Evolutionary conservation across 1,284 basidiomycete species (phyloP), one percentile per base, ranked within the genome.

Genomic region (Cryptococcus sp.): DNA sequence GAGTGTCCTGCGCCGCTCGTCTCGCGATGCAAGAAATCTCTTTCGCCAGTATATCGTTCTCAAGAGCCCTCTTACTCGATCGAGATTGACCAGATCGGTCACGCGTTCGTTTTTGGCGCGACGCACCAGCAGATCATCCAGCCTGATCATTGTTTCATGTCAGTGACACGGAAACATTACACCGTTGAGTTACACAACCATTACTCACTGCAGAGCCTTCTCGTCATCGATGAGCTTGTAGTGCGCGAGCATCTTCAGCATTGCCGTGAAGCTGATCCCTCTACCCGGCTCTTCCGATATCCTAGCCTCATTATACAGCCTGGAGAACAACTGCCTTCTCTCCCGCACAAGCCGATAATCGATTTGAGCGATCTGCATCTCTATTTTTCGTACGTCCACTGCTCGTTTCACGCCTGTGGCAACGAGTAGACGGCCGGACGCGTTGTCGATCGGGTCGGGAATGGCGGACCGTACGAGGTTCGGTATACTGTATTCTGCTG

Each of bases 191-290:
- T 23, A 20, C 15, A 19, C 3, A 39, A 17, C 23, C 2, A 8
- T 23, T 15, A 77, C 88, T 74, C 72, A 93, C 91, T 87, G 84
- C n/a, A 95, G 79, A 13, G 91, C 92, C 50, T 91, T 88, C 35
- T 85, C 86, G 73, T 96, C 92, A 59, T 93, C 85, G 66, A 98
- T 93, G 57, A 98, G 81, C 77, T 91, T 95, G 79, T 97, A 88
- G 73, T 96, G 93, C 0, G 92, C 90, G 38, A 99, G 80, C 54
- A 98, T 80, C 48, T 90, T 74, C 15, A 98, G 83, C 92, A 97
- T 96, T 46, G 88, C 85, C 6, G 87, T 91, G 80, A 98, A 98
- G 19, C 91, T 89, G 61, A 99, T 90, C 10, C 94, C 93, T 51
- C 85, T 84, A 0, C 86, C 86, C 27, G 83, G 83, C 61, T 89